Evolutionary conservation across 2,329 filamentous ascomycete species (phyloP).

Genomic region (Fusarium brevicatenulatum): DNA sequence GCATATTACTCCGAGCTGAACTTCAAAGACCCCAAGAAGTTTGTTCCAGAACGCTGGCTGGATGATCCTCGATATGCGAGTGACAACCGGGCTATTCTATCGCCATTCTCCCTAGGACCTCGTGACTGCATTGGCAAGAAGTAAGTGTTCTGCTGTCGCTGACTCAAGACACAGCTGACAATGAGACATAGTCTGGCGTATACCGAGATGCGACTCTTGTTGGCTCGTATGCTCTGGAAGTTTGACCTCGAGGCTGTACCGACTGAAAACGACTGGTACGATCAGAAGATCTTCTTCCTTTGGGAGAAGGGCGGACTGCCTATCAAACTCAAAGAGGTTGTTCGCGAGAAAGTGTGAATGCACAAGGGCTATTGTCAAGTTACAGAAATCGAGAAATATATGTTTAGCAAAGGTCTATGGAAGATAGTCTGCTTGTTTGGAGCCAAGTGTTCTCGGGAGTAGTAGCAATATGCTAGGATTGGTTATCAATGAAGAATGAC

Average conservation of each 20-base stretch:
- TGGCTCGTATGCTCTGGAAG: slow-evolving; percentile 10
- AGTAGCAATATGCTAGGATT: rapidly evolving
- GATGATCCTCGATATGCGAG: neutral
- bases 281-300: neutral
- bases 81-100: neutral
- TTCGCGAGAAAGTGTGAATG: neutral
- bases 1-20: neutral
- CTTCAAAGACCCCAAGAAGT: neutral
- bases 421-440: rapidly evolving
- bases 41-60: slow-evolving; percentile 8
- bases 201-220: slow-evolving; percentile 6
- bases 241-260: slow-evolving; percentile 4
- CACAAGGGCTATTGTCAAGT: neutral
- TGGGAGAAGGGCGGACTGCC: neutral
- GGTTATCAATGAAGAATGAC: neutral
- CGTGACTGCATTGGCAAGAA: slow-evolving; percentile 17
- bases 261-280: neutral
- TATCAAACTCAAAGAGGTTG: neutral
- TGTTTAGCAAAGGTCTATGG: no score
- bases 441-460: neutral
- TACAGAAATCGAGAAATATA: rapidly evolving
- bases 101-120: neutral
- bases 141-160: rapidly evolving
- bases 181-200: neutral
- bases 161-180: rapidly evolving